phyloP scores from a whole-genome alignment of 176 grass and related monocot species.

The Coix lacrymajobi region DNA sequence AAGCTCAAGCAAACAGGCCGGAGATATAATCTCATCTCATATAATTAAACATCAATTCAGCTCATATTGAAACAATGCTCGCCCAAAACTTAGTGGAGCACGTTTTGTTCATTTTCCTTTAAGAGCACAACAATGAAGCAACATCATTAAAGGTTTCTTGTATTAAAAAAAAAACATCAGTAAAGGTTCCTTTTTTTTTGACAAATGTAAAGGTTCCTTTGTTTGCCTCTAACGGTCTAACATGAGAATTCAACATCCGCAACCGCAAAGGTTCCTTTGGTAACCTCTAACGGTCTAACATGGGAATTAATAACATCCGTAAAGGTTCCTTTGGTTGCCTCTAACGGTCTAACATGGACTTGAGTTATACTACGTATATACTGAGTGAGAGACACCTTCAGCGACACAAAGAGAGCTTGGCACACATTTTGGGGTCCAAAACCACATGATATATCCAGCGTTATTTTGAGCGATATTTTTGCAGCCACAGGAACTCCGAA shows the following conservation, averaged over 20 bases:
- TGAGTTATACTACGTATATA: neutral
- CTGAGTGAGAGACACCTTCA: neutral
- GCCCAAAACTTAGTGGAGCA: neutral
- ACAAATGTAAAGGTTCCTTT: neutral
- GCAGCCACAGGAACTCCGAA: slow-evolving; percentile 3
- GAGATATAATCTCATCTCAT: neutral
- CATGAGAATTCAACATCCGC: neutral
- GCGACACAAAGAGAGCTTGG: neutral
- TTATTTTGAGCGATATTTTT: slow-evolving; percentile 44
- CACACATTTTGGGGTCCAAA: neutral
- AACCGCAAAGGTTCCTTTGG: neutral
- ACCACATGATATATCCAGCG: slow-evolving; percentile 7
- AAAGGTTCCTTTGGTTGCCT: neutral
- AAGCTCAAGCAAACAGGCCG: too few species aligned
- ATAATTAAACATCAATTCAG: neutral
- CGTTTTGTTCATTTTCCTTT: neutral
- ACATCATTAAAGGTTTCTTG: too few species aligned
- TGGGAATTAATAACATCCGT: neutral
- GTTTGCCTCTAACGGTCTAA: neutral
- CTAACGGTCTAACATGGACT: neutral
- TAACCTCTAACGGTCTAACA: neutral
- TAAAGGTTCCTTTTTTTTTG: neutral
- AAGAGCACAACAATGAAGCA: neutral
- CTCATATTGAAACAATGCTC: neutral
- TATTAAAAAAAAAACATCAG: too few species aligned